Evolutionary conservation across 495 filamentous ascomycete species (phyloP), one percentile per base, ranked within the genome.

Genomic region (Xylaria castorea): DNA sequence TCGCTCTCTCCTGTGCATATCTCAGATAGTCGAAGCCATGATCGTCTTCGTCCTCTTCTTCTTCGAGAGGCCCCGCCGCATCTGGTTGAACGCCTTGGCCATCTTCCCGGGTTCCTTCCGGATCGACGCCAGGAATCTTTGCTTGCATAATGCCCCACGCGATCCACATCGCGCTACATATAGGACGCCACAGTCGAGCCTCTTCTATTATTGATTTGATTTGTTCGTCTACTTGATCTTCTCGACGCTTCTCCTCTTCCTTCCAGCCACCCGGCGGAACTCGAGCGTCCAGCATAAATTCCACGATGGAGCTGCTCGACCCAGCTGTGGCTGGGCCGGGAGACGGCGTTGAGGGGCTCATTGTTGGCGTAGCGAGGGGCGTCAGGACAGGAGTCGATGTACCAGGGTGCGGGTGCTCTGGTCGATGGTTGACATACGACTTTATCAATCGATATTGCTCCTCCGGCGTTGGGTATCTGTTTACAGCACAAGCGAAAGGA

Each of bases 131-230:
- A 0, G 92, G 87, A 7, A 94, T 85, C 78, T 95, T 95, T 34
- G 96, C 95, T 83, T 98, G 97, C 65, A 98, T 91, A 60, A 98
- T 93, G 36, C 96, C 96, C 96, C 97, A 99, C 1, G 93, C 92
- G 34, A 94, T 90, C 97, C 97, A 99, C 79, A 94, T 91, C 2
- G 93, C 95, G 25, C 91, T 92, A 79, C 94, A 94, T 4, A 94
- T 92, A 3, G 92, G 86, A 5, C 95, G 89, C 97, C 97, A 99
- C 51, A 95, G 84, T 32, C 89, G 84, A 11, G 92, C 89, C 82
- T 98, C 94, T 36, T 90, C 87, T 74, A 97, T 77, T 36, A 98
- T 84, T 66, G 85, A 86, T 40, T 89, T 82, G 9, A 97, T 85
- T 72, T 92, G 88, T 12, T 84, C 81, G 55, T 95, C 92, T 0